These are phyloP conservation scores for Diphasiastrum complanatum DNA, from an alignment of 83 land plant genomes.

Conservation along the genomic window DNA sequence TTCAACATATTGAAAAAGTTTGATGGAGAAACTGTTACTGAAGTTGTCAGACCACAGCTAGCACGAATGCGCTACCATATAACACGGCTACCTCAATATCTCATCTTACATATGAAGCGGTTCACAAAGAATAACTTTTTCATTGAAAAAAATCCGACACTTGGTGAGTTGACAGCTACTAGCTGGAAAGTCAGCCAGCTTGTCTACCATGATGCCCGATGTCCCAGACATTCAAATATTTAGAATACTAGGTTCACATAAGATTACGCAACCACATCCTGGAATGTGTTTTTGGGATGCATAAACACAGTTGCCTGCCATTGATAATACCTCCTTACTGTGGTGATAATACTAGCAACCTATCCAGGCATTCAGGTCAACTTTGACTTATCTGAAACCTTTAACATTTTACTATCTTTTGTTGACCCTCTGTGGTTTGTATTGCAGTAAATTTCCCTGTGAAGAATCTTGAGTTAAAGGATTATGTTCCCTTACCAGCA, in stretches of 20 bases:
- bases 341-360: too few relatives aligned
- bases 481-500: slow-evolving; percentile 77
- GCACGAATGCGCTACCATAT: slow-evolving; percentile 88
- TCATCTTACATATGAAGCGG: slow-evolving; percentile 89
- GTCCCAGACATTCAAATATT: too few relatives aligned
- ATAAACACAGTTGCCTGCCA: too few relatives aligned
- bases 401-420: not conserved
- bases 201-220: too few relatives aligned
- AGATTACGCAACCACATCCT: not conserved
- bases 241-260: not conserved
- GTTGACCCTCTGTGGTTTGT: slow-evolving; percentile 6
- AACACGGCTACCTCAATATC: slow-evolving; percentile 76
- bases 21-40: slow-evolving; percentile 87
- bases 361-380: too few relatives aligned
- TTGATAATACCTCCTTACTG: too few relatives aligned
- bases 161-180: slow-evolving; percentile 45
- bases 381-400: too few relatives aligned
- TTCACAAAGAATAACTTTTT: slow-evolving; percentile 95
- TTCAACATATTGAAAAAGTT: slow-evolving; percentile 92
- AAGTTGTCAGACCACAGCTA: slow-evolving; percentile 79
- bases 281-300: not conserved
- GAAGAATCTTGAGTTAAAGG: slow-evolving; percentile 90
- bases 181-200: too few relatives aligned
- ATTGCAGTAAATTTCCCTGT: slow-evolving; percentile 96
- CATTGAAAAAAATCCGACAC: slow-evolving; percentile 87